Evolutionary conservation across 2,329 filamentous ascomycete species (phyloP), one percentile per base, ranked within the genome.

Genomic region (Pestalotiopsis sp.): DNA sequence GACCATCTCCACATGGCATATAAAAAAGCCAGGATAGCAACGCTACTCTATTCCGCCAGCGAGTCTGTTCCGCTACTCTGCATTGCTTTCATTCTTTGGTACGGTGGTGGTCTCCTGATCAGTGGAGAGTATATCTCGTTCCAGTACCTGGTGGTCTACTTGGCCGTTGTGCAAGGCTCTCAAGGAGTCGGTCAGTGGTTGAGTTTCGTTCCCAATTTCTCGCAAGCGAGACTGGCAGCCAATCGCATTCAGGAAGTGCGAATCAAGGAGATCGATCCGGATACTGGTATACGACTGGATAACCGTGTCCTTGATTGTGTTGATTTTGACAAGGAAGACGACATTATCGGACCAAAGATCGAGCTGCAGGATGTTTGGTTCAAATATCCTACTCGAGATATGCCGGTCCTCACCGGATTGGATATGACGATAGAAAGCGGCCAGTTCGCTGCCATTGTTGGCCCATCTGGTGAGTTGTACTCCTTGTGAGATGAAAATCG

Each of bases 381-480:
- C 80, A 86, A 83, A 71, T 91, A 91, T 70, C 88, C 89, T 0
- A 88, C 85, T 0, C 83, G 89, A 66, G 83, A 88, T 66, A 80
- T 85, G 0, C 83, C 85, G 17, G 86, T 91, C 6, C 89, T 91
- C 74, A 85, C 82, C 57, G 85, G 86, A 2, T 78, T 94, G 67
- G 90, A 85, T 74, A 82, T 94, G 71, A 87, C 84, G 41, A 76
- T 78, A 73, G 83, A 89, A 71, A 89, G 88, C 70, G 91, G 91
- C 1, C 89, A 92, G 75, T 93, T 92, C 74, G 90, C 87, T 1
- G 91, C 90, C 1, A 83, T 93, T 1, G 91, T 93, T 6, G 91
- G 92, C 0, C 86, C 91, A 0, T 91, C 89, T 4, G 91, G 91
- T 20, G 72, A 67, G 70, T 39, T 12, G 3, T 9, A 57, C 9